A percentile compares a stretch with the other conserved stretches of the same genome.
These are phyloP conservation scores for Lenwebbia sp. DNA, from an alignment of 345 rosid genomes.

Conservation along the genomic window DNA sequence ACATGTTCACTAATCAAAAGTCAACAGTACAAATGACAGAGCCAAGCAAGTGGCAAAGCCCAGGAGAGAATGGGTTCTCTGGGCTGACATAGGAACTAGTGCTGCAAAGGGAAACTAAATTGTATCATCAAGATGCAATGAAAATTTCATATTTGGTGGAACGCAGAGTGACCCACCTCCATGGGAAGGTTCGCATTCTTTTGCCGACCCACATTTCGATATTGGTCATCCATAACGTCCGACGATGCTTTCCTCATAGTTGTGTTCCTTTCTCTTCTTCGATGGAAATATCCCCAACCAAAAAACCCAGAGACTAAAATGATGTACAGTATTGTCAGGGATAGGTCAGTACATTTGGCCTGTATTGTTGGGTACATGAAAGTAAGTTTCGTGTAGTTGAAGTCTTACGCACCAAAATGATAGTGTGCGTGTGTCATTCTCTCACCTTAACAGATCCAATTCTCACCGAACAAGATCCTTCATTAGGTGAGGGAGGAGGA, in stretches of 20 bases:
- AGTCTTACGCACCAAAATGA: background rate
- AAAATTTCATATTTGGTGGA: background rate
- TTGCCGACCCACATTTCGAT: slow-evolving; percentile 23
- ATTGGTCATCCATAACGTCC: slow-evolving; percentile 20
- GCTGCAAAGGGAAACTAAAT: background rate
- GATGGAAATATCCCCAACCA: slow-evolving; percentile 70
- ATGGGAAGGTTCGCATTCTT: slow-evolving; percentile 56
- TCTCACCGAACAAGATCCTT: slow-evolving; percentile 51
- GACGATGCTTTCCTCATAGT: slow-evolving; percentile 40
- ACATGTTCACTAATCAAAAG: background rate
- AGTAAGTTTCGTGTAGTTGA: background rate
- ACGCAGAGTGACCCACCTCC: slow-evolving; percentile 32
- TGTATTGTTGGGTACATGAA: slow-evolving; percentile 29
- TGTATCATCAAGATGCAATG: background rate
- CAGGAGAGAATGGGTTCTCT: background rate
- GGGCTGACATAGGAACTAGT: background rate
- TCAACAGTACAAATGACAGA: background rate
- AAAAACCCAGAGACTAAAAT: slow-evolving; percentile 61
- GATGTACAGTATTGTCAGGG: slow-evolving; percentile 59
- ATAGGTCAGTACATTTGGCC: slow-evolving; percentile 75
- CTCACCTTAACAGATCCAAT: slow-evolving; percentile 72
- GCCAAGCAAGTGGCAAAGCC: background rate
- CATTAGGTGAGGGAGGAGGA: slow-evolving; percentile 33
- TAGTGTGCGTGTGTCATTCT: background rate
- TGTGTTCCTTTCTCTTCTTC: slow-evolving; percentile 36